Evolutionary conservation across 1,284 basidiomycete species (phyloP), one percentile per base, ranked within the genome.

Genomic region (Kwoniella shivajii): DNA sequence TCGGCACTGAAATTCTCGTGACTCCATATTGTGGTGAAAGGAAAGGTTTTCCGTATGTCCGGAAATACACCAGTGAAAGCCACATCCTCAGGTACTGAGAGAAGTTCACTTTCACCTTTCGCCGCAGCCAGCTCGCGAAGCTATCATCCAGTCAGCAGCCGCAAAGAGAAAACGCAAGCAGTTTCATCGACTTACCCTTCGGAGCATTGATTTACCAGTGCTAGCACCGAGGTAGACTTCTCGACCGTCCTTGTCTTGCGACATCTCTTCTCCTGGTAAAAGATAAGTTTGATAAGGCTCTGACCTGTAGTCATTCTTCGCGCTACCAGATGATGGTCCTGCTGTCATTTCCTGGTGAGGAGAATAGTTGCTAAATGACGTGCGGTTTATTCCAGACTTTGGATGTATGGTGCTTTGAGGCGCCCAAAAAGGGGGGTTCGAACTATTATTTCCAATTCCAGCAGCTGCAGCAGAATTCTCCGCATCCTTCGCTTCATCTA

Each of bases 21-120:
- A 56, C 72, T 75, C 77, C 77, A 78, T 44, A 78, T 78, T 2
- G 77, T 78, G 5, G 77, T 78, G 60, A 78, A 78, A 2, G 77
- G 77, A 54, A 75, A 78, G 5, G 75, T 78, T 63, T 78, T 77
- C 36, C 75, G 64, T 22, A 69, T 59, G 43, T 74, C 74, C 0
- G 75, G 73, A 48, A 78, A 76, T 39, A 73, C 72, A 4, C 76
- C 76, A 6, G 70, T 72, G 54, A 74, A 77, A 0, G 74, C 75
- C 0, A 67, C 60, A 26, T 77, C 74, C 43, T 78, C 75, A 1
- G 75, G 71, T 2, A 77, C 63, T 1, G 57, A 57, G 44, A 72
- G 49, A 2, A 69, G 59, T n/a, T 70, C 67, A 24, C 57, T 59
- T n/a, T 69, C 51, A 27, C 44, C 37, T 39, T 61, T 61, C 18